phyloP scores from a whole-genome alignment of 768 basidiomycete species.

The Russula virescens region DNA sequence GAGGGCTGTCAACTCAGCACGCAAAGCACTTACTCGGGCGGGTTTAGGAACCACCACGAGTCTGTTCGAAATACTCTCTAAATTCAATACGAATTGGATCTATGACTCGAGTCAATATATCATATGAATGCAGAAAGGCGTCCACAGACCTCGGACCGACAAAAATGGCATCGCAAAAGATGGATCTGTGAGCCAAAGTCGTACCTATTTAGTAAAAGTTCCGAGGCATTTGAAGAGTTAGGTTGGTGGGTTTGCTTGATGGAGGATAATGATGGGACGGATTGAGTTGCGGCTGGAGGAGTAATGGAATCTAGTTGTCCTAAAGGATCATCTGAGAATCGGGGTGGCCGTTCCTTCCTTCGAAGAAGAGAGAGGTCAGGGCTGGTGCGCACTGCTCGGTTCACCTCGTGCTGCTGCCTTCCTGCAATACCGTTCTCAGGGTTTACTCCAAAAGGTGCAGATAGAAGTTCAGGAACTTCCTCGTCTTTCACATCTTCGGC shows the following conservation, averaged over 20 bases:
- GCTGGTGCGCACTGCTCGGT: conserved; percentile 64
- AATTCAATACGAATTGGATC: conserved; percentile 79
- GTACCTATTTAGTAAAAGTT: conserved; percentile 61
- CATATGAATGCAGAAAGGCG: not conserved
- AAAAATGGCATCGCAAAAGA: conserved; percentile 81
- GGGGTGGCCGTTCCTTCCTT: conserved; percentile 45
- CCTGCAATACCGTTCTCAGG: not conserved
- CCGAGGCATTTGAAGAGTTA: conserved; percentile 41
- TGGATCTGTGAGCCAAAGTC: conserved; percentile 60
- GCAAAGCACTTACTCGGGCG: conserved; percentile 90
- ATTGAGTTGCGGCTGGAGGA: conserved; percentile 51
- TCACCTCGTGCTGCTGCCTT: conserved; percentile 37
- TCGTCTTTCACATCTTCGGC: conserved; percentile 30
- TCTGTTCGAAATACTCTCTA: conserved; percentile 91
- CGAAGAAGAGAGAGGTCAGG: conserved; percentile 66
- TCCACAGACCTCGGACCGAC: conserved; percentile 68
- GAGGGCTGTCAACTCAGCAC: conserved; percentile 90
- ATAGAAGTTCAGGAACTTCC: conserved; percentile 5
- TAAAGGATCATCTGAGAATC: conserved; percentile 67
- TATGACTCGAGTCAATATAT: conserved; percentile 32
- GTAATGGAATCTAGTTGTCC: conserved; percentile 51
- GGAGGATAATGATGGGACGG: conserved; percentile 62
- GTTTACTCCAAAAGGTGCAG: conserved; percentile 24
- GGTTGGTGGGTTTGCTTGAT: conserved; percentile 42
- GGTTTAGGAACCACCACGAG: conserved; percentile 89